These are phyloP conservation scores for Diplodia corticola DNA, from an alignment of 2,329 filamentous ascomycete species.

Conservation along the genomic window DNA sequence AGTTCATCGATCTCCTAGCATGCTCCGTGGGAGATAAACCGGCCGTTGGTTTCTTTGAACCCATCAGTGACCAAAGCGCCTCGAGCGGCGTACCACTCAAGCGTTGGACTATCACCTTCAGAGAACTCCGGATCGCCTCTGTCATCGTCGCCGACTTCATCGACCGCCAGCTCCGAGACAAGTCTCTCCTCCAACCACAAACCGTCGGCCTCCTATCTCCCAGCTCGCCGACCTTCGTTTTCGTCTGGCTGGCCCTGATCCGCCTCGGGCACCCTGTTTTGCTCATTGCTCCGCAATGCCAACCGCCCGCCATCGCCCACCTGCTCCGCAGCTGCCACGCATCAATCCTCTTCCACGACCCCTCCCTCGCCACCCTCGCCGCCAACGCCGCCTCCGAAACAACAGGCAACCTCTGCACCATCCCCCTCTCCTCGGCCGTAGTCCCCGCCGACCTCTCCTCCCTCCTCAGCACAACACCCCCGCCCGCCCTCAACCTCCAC, in stretches of 20 bases:
- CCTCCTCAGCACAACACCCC: background rate
- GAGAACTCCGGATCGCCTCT: slow-evolving; percentile 38
- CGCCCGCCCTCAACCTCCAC: background rate
- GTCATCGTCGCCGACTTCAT: slow-evolving; percentile 39
- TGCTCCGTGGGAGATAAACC: slow-evolving; percentile 39
- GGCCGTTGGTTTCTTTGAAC: slow-evolving; percentile 54
- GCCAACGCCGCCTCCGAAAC: background rate
- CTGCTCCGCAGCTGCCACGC: slow-evolving; percentile 53
- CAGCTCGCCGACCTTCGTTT: slow-evolving; percentile 59
- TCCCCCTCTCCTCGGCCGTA: background rate
- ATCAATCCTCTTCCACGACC: slow-evolving; percentile 50
- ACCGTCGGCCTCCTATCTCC: slow-evolving; percentile 57
- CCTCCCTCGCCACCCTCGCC: background rate
- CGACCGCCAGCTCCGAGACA: slow-evolving; percentile 25
- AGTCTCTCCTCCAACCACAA: slow-evolving; percentile 25
- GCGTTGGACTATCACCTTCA: slow-evolving; percentile 39
- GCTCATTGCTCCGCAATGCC: slow-evolving; percentile 56
- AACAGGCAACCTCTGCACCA: background rate
- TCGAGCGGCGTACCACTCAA: slow-evolving; percentile 28
- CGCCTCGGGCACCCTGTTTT: slow-evolving; percentile 56
- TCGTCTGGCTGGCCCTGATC: slow-evolving; percentile 62
- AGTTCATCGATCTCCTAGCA: slow-evolving; percentile 45
- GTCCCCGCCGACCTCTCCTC: background rate
- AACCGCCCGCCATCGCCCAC: slow-evolving; percentile 51
- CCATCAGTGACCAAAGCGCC: slow-evolving; percentile 16